Percentiles rank a stretch among this genome's conserved stretches.
These are phyloP conservation scores for Triglochin maritima DNA, from an alignment of 106 monocot genomes.

Conservation along the genomic window DNA sequence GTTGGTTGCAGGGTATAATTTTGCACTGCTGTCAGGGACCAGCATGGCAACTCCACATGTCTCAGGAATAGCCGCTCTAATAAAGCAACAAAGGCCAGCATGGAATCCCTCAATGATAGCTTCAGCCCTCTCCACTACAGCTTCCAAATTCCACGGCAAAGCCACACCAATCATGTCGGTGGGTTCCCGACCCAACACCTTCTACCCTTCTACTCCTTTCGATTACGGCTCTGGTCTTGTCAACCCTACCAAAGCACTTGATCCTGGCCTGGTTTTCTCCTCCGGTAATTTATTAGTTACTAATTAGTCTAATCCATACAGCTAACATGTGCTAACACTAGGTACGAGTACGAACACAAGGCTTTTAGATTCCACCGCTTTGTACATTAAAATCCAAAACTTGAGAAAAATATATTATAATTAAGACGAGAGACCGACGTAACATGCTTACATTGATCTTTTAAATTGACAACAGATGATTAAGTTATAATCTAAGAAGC, in stretches of 20 bases:
- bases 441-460: too few species aligned
- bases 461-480: too few species aligned
- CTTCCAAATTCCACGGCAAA: conserved; percentile 19
- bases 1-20: conserved; percentile 16
- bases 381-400: too few species aligned
- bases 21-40: conserved; percentile 69
- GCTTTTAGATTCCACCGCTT: too few species aligned
- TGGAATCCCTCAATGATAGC: conserved; percentile 68
- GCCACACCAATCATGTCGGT: conserved; percentile 45
- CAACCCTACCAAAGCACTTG: conserved; percentile 38
- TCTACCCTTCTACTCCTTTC: conserved; percentile 52
- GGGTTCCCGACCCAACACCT: conserved; percentile 13
- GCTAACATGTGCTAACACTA: too few species aligned
- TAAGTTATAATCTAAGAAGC: too few species aligned
- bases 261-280: conserved; percentile 62
- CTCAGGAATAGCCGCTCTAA: conserved; percentile 59
- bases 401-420: too few species aligned
- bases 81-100: conserved; percentile 38
- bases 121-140: conserved; percentile 55
- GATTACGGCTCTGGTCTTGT: conserved; percentile 64
- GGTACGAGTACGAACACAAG: too few species aligned
- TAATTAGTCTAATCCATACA: too few species aligned
- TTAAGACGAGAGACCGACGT: too few species aligned
- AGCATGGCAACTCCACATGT: conserved; percentile 85
- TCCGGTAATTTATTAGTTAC: conserved; percentile 24